phyloP scores from a whole-genome alignment of 345 rosid species.

The Reutealis trisperma region DNA sequence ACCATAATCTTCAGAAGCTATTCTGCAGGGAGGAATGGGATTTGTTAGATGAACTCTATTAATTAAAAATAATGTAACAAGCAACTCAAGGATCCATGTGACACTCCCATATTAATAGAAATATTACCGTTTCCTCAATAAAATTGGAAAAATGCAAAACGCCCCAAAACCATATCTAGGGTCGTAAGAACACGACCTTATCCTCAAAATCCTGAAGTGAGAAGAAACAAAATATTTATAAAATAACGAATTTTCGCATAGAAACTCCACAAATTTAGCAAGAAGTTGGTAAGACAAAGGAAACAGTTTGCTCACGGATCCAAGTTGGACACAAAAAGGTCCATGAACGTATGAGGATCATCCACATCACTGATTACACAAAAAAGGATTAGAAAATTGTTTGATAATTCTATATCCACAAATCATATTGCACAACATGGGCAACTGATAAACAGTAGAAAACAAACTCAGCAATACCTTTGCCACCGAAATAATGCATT shows the following conservation, averaged over 20 bases:
- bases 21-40: constrained; percentile 36
- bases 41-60: constrained; percentile 16
- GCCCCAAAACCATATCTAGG: constrained; percentile 83
- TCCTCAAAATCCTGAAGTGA: constrained; percentile 51
- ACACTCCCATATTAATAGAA: not conserved
- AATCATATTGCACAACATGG: not conserved
- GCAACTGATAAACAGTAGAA: not conserved
- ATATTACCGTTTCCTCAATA: constrained; percentile 52
- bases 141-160: constrained; percentile 67
- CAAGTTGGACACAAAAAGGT: constrained; percentile 71
- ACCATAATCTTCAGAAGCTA: constrained; percentile 57
- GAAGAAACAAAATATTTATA: constrained; percentile 26
- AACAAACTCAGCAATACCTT: constrained; percentile 40
- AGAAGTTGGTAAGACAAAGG: not conserved
- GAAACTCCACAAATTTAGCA: not conserved
- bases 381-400: not conserved
- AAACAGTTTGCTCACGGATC: constrained; percentile 58
- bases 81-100: not conserved
- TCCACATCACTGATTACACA: constrained; percentile 63
- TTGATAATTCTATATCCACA: not conserved
- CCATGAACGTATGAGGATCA: constrained; percentile 92
- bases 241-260: constrained; percentile 9
- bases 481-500: constrained; percentile 86
- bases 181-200: constrained; percentile 71
- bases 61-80: not conserved